These are phyloP conservation scores for Haematococcus lacustris DNA, from an alignment of 139 green algal genomes.

Conservation along the genomic window DNA sequence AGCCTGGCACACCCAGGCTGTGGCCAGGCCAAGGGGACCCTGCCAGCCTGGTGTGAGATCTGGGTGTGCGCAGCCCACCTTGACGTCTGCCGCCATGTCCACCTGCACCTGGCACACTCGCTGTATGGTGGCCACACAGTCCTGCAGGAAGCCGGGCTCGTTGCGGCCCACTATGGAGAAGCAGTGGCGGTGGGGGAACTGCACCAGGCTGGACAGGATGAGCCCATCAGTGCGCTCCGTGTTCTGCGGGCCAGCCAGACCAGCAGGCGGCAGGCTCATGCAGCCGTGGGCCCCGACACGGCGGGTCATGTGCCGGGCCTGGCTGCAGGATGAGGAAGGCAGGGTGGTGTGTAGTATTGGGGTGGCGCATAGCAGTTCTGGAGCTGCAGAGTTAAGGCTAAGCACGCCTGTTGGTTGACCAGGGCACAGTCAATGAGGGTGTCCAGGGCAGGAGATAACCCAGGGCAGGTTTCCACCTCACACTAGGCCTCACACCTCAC, in stretches of 20 bases:
- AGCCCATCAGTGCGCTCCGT: slow-evolving; percentile 37
- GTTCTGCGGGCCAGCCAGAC: slow-evolving; percentile 27
- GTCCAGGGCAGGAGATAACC: too few species aligned
- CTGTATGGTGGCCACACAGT: slow-evolving; percentile 15
- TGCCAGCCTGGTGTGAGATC: too few species aligned
- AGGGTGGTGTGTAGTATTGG: not conserved
- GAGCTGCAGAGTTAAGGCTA: not conserved
- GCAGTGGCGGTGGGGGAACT: slow-evolving; percentile 43
- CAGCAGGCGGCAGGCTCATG: not conserved
- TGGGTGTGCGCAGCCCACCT: too few species aligned
- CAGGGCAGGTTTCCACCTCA: too few species aligned
- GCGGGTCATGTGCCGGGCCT: too few species aligned
- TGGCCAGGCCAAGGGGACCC: too few species aligned
- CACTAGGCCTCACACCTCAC: too few species aligned
- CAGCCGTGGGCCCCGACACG: not conserved
- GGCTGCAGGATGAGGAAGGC: too few species aligned
- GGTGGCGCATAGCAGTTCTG: not conserved
- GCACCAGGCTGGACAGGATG: slow-evolving; percentile 41
- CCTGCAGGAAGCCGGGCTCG: slow-evolving; percentile 6
- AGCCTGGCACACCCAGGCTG: too few species aligned
- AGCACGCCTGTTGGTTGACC: not conserved
- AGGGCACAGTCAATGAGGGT: too few species aligned
- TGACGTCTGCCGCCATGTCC: slow-evolving; percentile 8
- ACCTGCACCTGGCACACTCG: slow-evolving; percentile 19
- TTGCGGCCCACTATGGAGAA: slow-evolving; percentile 39